Percentiles rank a stretch among this genome's conserved stretches.
Conservation (phyloP, 257 asterid genomes). For the Solanum okadae region DNA sequence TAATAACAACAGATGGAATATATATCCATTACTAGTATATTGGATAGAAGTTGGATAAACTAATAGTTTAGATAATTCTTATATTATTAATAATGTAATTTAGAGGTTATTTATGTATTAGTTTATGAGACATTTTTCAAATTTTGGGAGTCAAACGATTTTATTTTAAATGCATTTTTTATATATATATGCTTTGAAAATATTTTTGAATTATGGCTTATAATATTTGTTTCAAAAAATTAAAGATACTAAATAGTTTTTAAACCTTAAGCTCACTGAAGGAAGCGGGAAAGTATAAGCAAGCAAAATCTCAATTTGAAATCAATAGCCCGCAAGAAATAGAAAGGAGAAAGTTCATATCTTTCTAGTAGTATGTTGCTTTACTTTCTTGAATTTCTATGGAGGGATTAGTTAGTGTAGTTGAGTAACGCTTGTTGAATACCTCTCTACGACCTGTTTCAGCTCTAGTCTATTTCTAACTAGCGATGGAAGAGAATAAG, state of each 20-base stretch:
- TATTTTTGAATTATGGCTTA: too few species aligned
- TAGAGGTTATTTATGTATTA: not conserved
- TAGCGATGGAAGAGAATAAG: not conserved
- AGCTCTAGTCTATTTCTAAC: not conserved
- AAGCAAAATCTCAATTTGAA: too few species aligned
- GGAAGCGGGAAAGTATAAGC: too few species aligned
- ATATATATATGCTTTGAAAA: too few species aligned
- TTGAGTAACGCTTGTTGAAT: not conserved
- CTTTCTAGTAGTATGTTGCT: too few species aligned
- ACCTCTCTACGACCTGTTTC: not conserved
- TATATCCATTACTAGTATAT: not conserved
- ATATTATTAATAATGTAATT: not conserved
- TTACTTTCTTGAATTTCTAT: too few species aligned
- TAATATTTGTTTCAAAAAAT: too few species aligned
- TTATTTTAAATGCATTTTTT: too few species aligned
- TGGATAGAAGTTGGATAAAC: not conserved
- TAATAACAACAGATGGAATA: not conserved
- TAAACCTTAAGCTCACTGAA: too few species aligned
- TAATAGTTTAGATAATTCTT: not conserved
- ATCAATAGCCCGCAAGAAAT: too few species aligned
- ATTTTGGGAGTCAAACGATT: not conserved
- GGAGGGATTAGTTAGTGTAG: not conserved
- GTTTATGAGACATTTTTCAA: not conserved
- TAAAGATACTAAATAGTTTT: too few species aligned
- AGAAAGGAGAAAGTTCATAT: too few species aligned